A percentile compares a stretch with the other conserved stretches of the same genome.
phyloP scores from a whole-genome alignment of 495 filamentous ascomycete species.

The Usnea hakonensis region DNA sequence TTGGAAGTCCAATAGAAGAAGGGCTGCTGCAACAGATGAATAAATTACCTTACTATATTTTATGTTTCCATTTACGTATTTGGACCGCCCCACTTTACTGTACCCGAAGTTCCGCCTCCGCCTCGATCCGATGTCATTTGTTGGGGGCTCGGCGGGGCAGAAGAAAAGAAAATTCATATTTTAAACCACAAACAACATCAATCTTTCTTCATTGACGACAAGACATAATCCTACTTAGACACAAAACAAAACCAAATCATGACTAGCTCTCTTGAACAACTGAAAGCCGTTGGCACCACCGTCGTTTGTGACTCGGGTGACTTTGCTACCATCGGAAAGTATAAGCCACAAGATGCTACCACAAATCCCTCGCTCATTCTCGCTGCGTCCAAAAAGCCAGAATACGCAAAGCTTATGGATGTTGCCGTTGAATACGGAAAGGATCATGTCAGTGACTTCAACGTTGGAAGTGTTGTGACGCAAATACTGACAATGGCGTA shows the following conservation, averaged over 20 bases:
- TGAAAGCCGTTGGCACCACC: conserved; percentile 93
- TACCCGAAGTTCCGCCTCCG: background rate
- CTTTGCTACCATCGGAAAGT: conserved; percentile 85
- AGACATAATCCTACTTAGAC: background rate
- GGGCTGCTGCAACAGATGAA: background rate
- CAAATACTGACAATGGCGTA: background rate
- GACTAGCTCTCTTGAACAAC: conserved; percentile 85
- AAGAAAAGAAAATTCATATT: background rate
- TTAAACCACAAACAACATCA: background rate
- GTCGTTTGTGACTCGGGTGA: conserved; percentile 97
- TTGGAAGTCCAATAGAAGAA: conserved; percentile 6
- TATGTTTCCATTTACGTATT: too few species aligned
- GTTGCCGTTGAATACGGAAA: conserved; percentile 80
- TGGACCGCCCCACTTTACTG: too few species aligned
- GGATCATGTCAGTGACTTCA: conserved; percentile 45
- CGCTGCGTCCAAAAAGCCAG: conserved; percentile 93
- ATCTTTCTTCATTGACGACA: too few species aligned
- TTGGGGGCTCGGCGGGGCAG: conserved; percentile 1
- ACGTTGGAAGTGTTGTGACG: background rate
- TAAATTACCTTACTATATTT: too few species aligned
- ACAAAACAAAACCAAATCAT: conserved; percentile 40
- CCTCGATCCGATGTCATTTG: background rate
- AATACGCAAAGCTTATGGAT: conserved; percentile 91
- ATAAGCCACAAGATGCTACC: conserved; percentile 99
- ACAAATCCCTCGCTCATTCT: conserved; percentile 99